Evolutionary conservation across 306 rosid genomes (phyloP).

Genomic region (Astragalus membranaceus): DNA sequence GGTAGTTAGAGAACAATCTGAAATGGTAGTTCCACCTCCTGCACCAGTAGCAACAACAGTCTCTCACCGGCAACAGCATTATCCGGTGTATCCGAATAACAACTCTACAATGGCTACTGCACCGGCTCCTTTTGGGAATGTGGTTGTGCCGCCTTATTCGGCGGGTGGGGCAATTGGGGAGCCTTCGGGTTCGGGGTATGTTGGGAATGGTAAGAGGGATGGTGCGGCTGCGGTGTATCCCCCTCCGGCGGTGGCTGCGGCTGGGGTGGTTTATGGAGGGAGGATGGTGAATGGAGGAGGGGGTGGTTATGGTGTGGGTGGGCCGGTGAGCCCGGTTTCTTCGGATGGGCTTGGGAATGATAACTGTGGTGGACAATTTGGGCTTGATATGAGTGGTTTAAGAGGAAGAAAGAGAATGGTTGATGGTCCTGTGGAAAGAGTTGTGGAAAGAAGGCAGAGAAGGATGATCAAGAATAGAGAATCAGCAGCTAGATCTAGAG

Average conservation of each 20-base stretch:
- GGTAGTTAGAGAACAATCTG: slow-evolving; percentile 50
- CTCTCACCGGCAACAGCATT: slow-evolving; percentile 30
- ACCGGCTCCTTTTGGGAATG: slow-evolving; percentile 31
- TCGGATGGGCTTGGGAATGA: slow-evolving; percentile 63
- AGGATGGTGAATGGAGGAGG: slow-evolving; percentile 49
- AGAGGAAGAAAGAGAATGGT: slow-evolving; percentile 71
- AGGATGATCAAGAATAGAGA: slow-evolving; percentile 98
- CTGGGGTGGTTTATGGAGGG: slow-evolving; percentile 46
- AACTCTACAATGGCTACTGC: slow-evolving; percentile 19
- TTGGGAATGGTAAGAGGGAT: slow-evolving; percentile 43
- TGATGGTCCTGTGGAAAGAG: slow-evolving; percentile 83
- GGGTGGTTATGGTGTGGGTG: slow-evolving; percentile 35
- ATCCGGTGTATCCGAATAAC: slow-evolving; percentile 28
- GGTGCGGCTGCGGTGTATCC: slow-evolving; percentile 25
- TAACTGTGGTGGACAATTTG: slow-evolving; percentile 37
- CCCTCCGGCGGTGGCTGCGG: background rate
- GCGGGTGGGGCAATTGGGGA: slow-evolving; percentile 41
- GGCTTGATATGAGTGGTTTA: slow-evolving; percentile 51
- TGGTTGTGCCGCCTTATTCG: slow-evolving; percentile 32
- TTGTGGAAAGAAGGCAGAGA: slow-evolving; percentile 93
- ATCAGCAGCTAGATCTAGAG: slow-evolving; percentile 95
- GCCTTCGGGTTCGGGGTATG: slow-evolving; percentile 34
- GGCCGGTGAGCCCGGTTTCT: slow-evolving; percentile 58
- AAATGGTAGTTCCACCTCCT: background rate
- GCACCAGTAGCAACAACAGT: background rate